These are phyloP conservation scores for Pyrrhoderma noxium DNA, from an alignment of 1,284 basidiomycete genomes.

Conservation along the genomic window DNA sequence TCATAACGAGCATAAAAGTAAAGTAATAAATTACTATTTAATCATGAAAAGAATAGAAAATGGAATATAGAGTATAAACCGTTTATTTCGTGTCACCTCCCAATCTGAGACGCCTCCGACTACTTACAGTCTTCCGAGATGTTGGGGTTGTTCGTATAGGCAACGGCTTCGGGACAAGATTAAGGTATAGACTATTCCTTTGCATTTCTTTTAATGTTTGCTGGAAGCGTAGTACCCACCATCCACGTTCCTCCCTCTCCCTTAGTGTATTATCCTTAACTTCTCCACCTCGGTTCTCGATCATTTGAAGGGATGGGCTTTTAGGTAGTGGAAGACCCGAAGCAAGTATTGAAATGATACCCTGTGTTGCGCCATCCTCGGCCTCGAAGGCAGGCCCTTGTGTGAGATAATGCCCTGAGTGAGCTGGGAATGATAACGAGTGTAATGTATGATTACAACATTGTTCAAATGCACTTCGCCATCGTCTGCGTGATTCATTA, in stretches of 20 bases:
- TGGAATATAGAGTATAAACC: no score
- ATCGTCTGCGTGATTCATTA: slow-evolving; percentile 25
- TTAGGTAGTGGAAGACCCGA: slow-evolving; percentile 60
- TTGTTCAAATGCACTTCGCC: slow-evolving; percentile 44
- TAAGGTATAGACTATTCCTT: slow-evolving; percentile 20
- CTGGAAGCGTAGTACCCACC: slow-evolving; percentile 72
- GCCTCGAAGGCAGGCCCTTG: slow-evolving; percentile 29
- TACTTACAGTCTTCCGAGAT: slow-evolving; percentile 10
- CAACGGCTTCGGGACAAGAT: slow-evolving; percentile 1
- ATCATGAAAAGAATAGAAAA: neutral
- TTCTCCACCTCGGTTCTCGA: slow-evolving; percentile 24
- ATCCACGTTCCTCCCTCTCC: slow-evolving; percentile 69
- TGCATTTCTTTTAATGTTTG: slow-evolving; percentile 55
- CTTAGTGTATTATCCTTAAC: slow-evolving; percentile 28
- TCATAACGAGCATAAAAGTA: slow-evolving; percentile 1
- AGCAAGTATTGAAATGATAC: slow-evolving; percentile 43
- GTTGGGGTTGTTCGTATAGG: neutral
- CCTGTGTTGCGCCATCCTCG: slow-evolving; percentile 35
- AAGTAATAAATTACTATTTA: no score
- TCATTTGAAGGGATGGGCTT: slow-evolving; percentile 54
- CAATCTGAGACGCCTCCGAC: slow-evolving; percentile 9
- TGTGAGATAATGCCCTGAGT: slow-evolving; percentile 28
- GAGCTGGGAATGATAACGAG: slow-evolving; percentile 41
- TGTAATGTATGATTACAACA: slow-evolving; percentile 47
- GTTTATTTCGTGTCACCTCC: slow-evolving; percentile 1